These are phyloP conservation scores for Umbelopsis vinacea DNA, from an alignment of 192 early-diverging fungal species.

Conservation along the genomic window DNA sequence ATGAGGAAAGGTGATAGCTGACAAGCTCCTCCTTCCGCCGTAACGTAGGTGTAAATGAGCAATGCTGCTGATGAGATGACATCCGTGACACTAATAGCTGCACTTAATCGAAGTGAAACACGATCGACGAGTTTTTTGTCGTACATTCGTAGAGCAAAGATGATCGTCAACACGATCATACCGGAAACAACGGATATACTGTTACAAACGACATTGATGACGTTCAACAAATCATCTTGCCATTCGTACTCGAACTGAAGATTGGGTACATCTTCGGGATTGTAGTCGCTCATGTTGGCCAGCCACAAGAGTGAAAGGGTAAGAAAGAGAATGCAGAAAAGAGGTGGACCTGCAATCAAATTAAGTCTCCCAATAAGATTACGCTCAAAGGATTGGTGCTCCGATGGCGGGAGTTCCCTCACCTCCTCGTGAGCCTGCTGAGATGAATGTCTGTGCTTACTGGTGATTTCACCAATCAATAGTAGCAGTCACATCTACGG, in stretches of 20 bases:
- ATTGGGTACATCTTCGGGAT: not conserved
- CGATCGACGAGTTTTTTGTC: conserved; percentile 30
- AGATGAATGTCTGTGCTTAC: conserved; percentile 6
- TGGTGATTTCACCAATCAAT: not conserved
- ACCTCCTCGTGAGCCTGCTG: not conserved
- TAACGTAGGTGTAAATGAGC: conserved; percentile 20
- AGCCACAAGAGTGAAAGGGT: not conserved
- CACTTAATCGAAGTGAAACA: conserved; percentile 24
- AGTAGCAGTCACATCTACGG: conserved; percentile 5
- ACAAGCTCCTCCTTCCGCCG: not conserved
- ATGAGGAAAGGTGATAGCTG: not conserved
- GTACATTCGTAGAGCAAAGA: conserved; percentile 22
- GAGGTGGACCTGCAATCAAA: not conserved
- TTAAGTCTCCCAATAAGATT: too few species aligned
- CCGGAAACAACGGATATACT: conserved; percentile 6
- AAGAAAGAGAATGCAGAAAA: not conserved
- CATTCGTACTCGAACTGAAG: conserved; percentile 7
- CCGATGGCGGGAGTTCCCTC: too few species aligned
- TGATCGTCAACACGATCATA: conserved; percentile 5
- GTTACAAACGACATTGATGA: conserved; percentile 2
- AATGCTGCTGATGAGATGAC: conserved; percentile 3
- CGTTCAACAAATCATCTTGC: not conserved
- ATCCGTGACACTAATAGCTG: conserved; percentile 21
- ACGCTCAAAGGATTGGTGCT: too few species aligned
- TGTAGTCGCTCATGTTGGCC: not conserved